phyloP scores from a whole-genome alignment of 805 yeast species.

The Candida gorgasii region DNA sequence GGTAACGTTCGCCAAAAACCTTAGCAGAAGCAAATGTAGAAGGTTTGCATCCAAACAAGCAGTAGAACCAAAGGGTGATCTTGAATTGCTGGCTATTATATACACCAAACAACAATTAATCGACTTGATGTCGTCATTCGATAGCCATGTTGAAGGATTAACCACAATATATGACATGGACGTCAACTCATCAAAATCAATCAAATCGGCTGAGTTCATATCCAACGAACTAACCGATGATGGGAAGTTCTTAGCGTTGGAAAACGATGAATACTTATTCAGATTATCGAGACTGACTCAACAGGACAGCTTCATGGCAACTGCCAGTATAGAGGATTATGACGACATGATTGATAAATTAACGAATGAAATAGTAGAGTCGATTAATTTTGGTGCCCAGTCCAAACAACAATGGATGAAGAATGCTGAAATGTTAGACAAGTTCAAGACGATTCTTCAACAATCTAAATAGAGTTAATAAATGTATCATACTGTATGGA shows the following conservation, averaged over 20 bases:
- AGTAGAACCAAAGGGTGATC: conserved; percentile 1
- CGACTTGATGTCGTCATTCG: conserved; percentile 11
- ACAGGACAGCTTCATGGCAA: conserved; percentile 13
- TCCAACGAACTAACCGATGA: conserved; percentile 9
- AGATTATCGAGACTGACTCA: conserved; percentile 9
- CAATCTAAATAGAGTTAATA: too few relatives aligned
- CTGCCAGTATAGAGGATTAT: conserved; percentile 28
- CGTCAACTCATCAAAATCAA: conserved; percentile 9
- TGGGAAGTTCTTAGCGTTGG: conserved; percentile 11
- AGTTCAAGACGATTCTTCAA: conserved; percentile 18
- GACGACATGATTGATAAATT: conserved; percentile 29
- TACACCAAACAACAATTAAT: conserved; percentile 14
- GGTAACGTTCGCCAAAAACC: conserved; percentile 21
- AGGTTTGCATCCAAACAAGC: conserved; percentile 6
- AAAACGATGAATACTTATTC: conserved; percentile 14
- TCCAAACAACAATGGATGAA: conserved; percentile 36
- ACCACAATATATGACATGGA: conserved; percentile 8
- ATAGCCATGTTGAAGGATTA: conserved; percentile 9
- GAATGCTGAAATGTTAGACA: conserved; percentile 34
- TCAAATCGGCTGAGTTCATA: conserved; percentile 11
- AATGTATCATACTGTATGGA: too few relatives aligned
- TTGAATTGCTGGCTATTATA: conserved; percentile 10
- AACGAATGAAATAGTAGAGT: conserved; percentile 25
- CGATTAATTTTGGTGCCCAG: conserved; percentile 31
- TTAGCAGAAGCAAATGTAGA: conserved; percentile 18